A percentile compares a stretch with the other conserved stretches of the same genome.
Conservation (phyloP, 1,284 basidiomycete genomes). For the Ustilago shanxiensis region DNA sequence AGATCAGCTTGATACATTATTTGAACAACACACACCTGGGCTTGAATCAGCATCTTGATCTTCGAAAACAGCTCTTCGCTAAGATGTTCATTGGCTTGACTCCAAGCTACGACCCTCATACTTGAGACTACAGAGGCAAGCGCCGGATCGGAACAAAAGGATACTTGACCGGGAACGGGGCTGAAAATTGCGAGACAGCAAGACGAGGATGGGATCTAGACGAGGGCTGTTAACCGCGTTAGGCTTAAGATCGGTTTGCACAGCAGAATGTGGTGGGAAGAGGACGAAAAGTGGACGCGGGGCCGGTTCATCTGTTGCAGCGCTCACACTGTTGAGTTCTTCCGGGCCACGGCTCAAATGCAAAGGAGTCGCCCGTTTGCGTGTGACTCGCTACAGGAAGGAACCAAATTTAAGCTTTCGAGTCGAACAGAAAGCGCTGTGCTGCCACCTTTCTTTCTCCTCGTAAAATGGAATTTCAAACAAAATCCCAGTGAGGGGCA, state of each 20-base stretch:
- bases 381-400: slow-evolving; percentile 11
- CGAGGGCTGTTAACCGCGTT: not conserved
- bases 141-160: not conserved
- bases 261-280: slow-evolving; percentile 16
- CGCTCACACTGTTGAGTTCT: not conserved
- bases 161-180: too few species aligned
- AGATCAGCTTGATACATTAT: too few species aligned
- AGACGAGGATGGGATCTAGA: not conserved
- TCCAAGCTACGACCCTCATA: too few species aligned
- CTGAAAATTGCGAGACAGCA: too few species aligned
- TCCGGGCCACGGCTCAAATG: slow-evolving; percentile 5
- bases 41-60: too few species aligned
- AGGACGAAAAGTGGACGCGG: slow-evolving; percentile 1
- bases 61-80: too few species aligned
- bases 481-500: not conserved
- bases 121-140: too few species aligned
- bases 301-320: not conserved
- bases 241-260: not conserved
- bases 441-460: not conserved
- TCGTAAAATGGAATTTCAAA: too few species aligned
- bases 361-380: too few species aligned
- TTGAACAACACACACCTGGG: too few species aligned
- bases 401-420: not conserved
- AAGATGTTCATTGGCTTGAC: too few species aligned
- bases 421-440: not conserved